Percentiles rank a stretch among this genome's conserved stretches.
Conservation (phyloP, 2,329 filamentous ascomycete genomes). For the Diaporthe citriasiana region DNA sequence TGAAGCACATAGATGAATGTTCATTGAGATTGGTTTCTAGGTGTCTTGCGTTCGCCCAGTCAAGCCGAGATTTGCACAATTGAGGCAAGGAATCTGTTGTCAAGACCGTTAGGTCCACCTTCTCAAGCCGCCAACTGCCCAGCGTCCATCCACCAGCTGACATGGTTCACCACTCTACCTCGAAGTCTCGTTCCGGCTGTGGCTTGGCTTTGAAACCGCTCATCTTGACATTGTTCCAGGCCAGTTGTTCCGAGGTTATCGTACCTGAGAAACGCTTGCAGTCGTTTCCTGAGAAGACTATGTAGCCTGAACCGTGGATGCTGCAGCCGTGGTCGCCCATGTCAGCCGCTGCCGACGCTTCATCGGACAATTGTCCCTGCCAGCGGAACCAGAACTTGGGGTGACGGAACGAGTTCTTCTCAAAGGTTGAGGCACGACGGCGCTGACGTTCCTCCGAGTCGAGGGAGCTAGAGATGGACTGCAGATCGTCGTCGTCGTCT, state of each 20-base stretch:
- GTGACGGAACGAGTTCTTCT: slow-evolving; percentile 47
- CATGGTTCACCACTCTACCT: slow-evolving; percentile 41
- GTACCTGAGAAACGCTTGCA: slow-evolving; percentile 47
- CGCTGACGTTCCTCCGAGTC: slow-evolving; percentile 39
- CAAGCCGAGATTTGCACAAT: no score
- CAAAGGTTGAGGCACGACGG: slow-evolving; percentile 44
- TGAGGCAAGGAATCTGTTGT: no score
- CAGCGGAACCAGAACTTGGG: slow-evolving; percentile 48
- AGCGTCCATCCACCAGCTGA: neutral
- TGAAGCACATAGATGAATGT: neutral
- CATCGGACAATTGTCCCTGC: slow-evolving; percentile 35
- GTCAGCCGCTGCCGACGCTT: slow-evolving; percentile 13
- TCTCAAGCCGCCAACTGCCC: neutral
- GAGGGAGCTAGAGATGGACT: slow-evolving; percentile 22
- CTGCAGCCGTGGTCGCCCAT: neutral
- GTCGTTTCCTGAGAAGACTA: slow-evolving; percentile 47
- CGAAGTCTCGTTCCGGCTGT: slow-evolving; percentile 42
- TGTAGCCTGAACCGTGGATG: slow-evolving; percentile 45
- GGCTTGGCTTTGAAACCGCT: slow-evolving; percentile 45
- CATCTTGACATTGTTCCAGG: slow-evolving; percentile 45
- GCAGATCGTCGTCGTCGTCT: slow-evolving; percentile 20
- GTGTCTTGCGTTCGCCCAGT: no score
- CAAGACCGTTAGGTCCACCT: no score
- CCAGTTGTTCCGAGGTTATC: slow-evolving; percentile 44
- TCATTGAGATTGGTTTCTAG: no score